Conservation (phyloP, 768 basidiomycete genomes). For the Cantharellus anzutake region DNA sequence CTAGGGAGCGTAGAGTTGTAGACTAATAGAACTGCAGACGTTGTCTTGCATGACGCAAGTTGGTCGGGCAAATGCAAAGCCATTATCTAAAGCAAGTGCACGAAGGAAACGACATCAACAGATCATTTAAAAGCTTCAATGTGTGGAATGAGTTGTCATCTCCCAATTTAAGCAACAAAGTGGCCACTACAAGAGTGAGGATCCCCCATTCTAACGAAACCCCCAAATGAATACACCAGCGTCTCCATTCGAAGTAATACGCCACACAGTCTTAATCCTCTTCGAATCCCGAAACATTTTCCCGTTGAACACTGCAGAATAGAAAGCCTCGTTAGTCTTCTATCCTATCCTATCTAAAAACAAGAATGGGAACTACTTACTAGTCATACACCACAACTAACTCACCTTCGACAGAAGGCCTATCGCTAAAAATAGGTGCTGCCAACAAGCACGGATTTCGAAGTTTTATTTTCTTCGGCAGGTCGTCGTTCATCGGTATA, state of each 20-base stretch:
- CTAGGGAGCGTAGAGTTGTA: too few relatives aligned
- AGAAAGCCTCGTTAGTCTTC: not conserved
- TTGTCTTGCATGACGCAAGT: too few relatives aligned
- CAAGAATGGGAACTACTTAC: not conserved
- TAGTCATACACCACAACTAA: not conserved
- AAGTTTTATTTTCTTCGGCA: not conserved
- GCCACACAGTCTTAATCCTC: constrained; percentile 1
- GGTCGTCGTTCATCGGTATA: not conserved
- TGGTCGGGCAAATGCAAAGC: constrained; percentile 1
- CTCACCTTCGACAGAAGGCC: constrained; percentile 2
- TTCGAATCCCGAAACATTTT: not conserved
- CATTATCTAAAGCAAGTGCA: not conserved
- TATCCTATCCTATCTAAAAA: too few relatives aligned
- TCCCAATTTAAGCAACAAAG: constrained; percentile 2
- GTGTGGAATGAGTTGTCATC: not conserved
- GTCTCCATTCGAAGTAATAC: constrained; percentile 1
- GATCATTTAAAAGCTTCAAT: too few relatives aligned
- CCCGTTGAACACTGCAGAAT: constrained; percentile 3
- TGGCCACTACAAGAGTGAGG: not conserved
- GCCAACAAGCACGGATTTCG: constrained; percentile 6
- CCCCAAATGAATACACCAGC: not conserved
- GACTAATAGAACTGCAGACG: too few relatives aligned
- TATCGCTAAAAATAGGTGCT: constrained; percentile 3
- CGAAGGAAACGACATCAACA: too few relatives aligned
- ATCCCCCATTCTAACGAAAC: not conserved